Conservation (phyloP, 768 basidiomycete species). For the Cystoderma amianthinum region DNA sequence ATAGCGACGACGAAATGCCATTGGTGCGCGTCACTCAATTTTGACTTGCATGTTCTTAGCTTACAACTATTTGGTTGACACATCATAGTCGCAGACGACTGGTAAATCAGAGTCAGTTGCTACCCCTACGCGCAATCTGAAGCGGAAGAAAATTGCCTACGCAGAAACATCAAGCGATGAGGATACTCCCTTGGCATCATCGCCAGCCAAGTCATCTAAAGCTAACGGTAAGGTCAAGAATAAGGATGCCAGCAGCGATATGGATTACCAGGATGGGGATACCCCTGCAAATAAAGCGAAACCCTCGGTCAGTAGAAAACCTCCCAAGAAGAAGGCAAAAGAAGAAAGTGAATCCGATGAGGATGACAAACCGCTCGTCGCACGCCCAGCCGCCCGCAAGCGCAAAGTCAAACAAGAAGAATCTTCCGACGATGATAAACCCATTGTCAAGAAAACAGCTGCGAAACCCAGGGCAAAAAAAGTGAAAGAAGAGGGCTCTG, state of each 20-base stretch:
- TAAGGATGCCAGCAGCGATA: slow-evolving; percentile 25
- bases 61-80: slow-evolving; percentile 15
- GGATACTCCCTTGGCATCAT: slow-evolving; percentile 66
- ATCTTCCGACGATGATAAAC: slow-evolving; percentile 41
- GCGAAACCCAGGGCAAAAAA: slow-evolving; percentile 46
- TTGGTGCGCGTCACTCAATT: slow-evolving; percentile 39
- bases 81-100: slow-evolving; percentile 46
- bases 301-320: slow-evolving; percentile 40
- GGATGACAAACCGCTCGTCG: slow-evolving; percentile 26
- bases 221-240: slow-evolving; percentile 33
- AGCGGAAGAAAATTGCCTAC: slow-evolving; percentile 54
- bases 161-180: slow-evolving; percentile 65
- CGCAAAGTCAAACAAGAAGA: slow-evolving; percentile 45
- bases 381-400: slow-evolving; percentile 33
- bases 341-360: slow-evolving; percentile 35
- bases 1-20: slow-evolving; percentile 67
- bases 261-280: slow-evolving; percentile 27
- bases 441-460: slow-evolving; percentile 34
- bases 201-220: slow-evolving; percentile 45
- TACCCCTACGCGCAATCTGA: slow-evolving; percentile 30
- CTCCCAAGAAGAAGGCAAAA: slow-evolving; percentile 61
- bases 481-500: slow-evolving; percentile 46
- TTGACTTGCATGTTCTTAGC: slow-evolving; percentile 6
- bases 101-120: slow-evolving; percentile 37
- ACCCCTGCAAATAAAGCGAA: slow-evolving; percentile 38